phyloP scores from a whole-genome alignment of 768 basidiomycete species.

The Xanthoconium purpureum region DNA sequence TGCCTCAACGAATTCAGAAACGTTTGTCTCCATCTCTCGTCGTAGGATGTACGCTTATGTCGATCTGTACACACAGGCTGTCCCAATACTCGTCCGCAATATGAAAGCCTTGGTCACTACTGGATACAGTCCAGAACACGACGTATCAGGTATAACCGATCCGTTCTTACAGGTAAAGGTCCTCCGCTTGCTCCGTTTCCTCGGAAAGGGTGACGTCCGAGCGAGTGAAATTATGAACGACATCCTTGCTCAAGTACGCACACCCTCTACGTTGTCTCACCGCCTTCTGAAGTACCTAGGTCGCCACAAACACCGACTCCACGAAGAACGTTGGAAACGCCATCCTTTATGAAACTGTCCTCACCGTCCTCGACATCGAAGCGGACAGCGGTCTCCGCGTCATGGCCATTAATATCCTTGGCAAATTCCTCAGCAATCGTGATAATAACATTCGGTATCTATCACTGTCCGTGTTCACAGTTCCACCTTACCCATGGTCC shows the following conservation, averaged over 20 bases:
- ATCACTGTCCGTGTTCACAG: not conserved
- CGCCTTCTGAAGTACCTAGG: conserved; percentile 42
- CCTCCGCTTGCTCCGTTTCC: conserved; percentile 80
- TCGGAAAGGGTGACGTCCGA: conserved; percentile 79
- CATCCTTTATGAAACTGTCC: conserved; percentile 95
- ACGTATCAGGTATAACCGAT: conserved; percentile 98
- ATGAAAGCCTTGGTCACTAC: conserved; percentile 93
- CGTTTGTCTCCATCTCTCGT: conserved; percentile 43
- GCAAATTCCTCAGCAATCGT: conserved; percentile 94
- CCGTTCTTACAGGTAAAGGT: conserved; percentile 95
- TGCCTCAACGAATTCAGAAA: conserved; percentile 86
- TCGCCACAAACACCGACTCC: conserved; percentile 98
- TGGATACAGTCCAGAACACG: conserved; percentile 97
- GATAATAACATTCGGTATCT: conserved; percentile 97
- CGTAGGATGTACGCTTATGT: conserved; percentile 5
- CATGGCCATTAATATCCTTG: conserved; percentile 99
- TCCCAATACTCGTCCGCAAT: conserved; percentile 90
- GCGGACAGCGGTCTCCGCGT: conserved; percentile 94
- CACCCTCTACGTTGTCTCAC: not conserved
- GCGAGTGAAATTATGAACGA: conserved; percentile 98
- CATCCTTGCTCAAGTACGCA: conserved; percentile 83
- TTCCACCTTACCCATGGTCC: conserved; percentile 1
- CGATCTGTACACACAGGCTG: conserved; percentile 53
- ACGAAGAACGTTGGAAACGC: conserved; percentile 98
- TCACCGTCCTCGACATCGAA: conserved; percentile 95